phyloP scores from a whole-genome alignment of 1,284 basidiomycete genomes.

The Malassezia furfur region DNA sequence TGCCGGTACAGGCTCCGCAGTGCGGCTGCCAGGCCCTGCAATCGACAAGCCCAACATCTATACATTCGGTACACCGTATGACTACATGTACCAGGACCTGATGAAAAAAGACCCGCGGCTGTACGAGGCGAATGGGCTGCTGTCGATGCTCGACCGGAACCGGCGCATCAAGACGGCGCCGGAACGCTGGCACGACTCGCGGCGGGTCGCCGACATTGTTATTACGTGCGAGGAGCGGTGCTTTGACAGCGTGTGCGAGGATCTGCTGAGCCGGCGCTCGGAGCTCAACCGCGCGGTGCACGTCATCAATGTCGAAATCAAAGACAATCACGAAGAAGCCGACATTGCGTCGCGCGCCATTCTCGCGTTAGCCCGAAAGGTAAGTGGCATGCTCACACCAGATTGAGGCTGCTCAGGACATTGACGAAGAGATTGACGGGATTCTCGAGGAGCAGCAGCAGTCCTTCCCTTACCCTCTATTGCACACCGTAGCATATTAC shows the following conservation, averaged over 20 bases:
- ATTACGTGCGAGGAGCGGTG: constrained; percentile 99
- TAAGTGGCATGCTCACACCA: constrained; percentile 45
- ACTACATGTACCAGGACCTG: constrained; percentile 89
- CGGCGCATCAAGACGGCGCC: constrained; percentile 82
- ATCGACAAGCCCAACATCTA: constrained; percentile 98
- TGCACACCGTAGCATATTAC: constrained; percentile 61
- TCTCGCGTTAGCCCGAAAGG: constrained; percentile 64
- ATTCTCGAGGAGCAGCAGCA: constrained; percentile 77
- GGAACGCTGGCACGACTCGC: constrained; percentile 90
- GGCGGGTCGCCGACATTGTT: constrained; percentile 78
- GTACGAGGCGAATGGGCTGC: constrained; percentile 82
- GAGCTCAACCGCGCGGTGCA: constrained; percentile 90
- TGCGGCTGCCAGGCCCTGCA: constrained; percentile 86
- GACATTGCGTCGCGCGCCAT: constrained; percentile 89
- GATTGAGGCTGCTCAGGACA: constrained; percentile 75
- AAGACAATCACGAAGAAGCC: constrained; percentile 98
- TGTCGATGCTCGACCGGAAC: constrained; percentile 96
- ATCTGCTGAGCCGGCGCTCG: constrained; percentile 75
- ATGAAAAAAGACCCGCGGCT: constrained; percentile 71
- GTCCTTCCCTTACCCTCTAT: constrained; percentile 77
- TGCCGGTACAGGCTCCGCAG: constrained; percentile 90
- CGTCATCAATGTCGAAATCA: constrained; percentile 96
- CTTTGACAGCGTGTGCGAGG: constrained; percentile 96
- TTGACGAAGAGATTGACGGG: constrained; percentile 80
- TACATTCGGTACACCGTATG: constrained; percentile 94